These are phyloP conservation scores for Neophaeococcomyces aloes DNA, from an alignment of 2,329 filamentous ascomycete genomes.

Conservation along the genomic window DNA sequence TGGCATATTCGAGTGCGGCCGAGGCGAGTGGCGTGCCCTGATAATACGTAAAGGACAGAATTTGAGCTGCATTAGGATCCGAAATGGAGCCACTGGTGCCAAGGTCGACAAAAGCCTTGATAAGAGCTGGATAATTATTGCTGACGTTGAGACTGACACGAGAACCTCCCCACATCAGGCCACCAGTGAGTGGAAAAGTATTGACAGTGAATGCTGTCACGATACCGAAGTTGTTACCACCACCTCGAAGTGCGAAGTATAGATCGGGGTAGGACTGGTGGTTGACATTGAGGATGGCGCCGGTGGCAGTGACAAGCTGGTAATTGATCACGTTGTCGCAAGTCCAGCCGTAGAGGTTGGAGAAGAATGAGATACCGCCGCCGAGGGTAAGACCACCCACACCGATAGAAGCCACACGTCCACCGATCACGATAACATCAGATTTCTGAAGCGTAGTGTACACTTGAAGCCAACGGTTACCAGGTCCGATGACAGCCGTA, in stretches of 20 bases:
- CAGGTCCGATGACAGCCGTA: conserved; percentile 25
- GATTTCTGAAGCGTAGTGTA: conserved; percentile 26
- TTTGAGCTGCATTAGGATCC: conserved; percentile 29
- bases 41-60: conserved; percentile 25
- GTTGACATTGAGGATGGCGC: conserved; percentile 27
- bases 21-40: conserved; percentile 22
- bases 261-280: conserved; percentile 26
- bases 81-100: conserved; percentile 22
- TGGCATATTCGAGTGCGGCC: conserved; percentile 30
- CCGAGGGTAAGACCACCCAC: conserved; percentile 24
- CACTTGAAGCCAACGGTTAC: conserved; percentile 28
- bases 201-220: conserved; percentile 33
- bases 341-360: conserved; percentile 16
- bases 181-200: conserved; percentile 15
- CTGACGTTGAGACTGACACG: conserved; percentile 1
- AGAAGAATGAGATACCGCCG: conserved; percentile 20
- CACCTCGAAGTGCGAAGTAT: conserved; percentile 33
- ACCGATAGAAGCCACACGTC: conserved; percentile 24
- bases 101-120: conserved; percentile 27
- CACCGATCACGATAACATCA: conserved; percentile 27
- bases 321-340: conserved; percentile 21
- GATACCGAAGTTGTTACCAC: conserved; percentile 31
- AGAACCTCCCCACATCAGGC: conserved; percentile 16
- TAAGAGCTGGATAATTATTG: conserved; percentile 22
- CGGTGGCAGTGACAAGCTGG: conserved; percentile 19